A percentile compares a stretch with the other conserved stretches of the same genome.
Conservation (phyloP, 139 green algal species). For the Picochlorum sp. region DNA sequence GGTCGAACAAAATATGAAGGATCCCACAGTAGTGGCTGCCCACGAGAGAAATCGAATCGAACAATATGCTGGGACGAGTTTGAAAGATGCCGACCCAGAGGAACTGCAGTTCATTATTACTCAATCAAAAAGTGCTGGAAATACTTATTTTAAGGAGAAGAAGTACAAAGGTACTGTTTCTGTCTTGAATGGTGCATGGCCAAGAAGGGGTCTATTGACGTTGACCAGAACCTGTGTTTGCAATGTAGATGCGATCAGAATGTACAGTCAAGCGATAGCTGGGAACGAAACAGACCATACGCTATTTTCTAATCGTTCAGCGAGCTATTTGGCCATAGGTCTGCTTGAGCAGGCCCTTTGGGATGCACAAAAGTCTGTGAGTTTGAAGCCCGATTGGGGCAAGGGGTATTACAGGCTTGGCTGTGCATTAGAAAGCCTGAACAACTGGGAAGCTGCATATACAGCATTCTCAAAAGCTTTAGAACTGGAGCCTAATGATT, state of each 20-base stretch:
- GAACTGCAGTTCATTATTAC: conserved; percentile 20
- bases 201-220: not conserved
- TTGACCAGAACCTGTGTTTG: not conserved
- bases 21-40: not conserved
- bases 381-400: conserved; percentile 24
- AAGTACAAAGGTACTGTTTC: conserved; percentile 19
- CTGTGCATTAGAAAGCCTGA: conserved; percentile 12
- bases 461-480: conserved; percentile 9
- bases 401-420: conserved; percentile 48
- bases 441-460: conserved; percentile 12
- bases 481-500: conserved; percentile 19
- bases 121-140: conserved; percentile 18
- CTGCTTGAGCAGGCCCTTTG: conserved; percentile 24
- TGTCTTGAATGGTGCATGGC: not conserved
- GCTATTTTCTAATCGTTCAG: conserved; percentile 39
- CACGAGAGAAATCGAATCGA: conserved; percentile 10
- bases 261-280: conserved; percentile 46
- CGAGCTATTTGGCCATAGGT: conserved; percentile 27
- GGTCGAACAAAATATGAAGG: not conserved
- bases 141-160: conserved; percentile 28
- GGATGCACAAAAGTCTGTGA: conserved; percentile 27
- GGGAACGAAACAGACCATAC: conserved; percentile 17
- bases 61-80: not conserved
- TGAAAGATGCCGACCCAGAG: conserved; percentile 10
- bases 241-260: conserved; percentile 29